Evolutionary conservation across 1,139 yeast genomes (phyloP), one percentile per base, ranked within the genome.

Genomic region (Suhomyces bolitotheri): DNA sequence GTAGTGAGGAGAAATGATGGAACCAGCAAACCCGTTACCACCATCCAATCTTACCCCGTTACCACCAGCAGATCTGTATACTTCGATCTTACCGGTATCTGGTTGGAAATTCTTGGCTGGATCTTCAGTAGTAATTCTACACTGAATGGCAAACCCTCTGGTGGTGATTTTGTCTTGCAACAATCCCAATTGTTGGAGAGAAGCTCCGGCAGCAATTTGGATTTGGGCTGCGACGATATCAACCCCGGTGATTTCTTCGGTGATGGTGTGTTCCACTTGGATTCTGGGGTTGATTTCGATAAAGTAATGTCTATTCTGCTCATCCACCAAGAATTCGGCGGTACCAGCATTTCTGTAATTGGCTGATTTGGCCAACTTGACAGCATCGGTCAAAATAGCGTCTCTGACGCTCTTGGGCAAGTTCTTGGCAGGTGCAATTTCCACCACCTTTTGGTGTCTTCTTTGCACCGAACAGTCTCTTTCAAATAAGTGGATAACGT

Each of bases 401-500:
- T 92, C 92, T 59, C 98, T 80, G 30, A 89, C 94, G 19, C 71
- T 71, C 34, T 71, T 64, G 21, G 97, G 94, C 50, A 94, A 69
- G 46, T 88, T 89, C 64, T 87, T 84, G 29, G 98, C 97, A n/a
- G 99, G 98, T 3, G 98, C 99, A 51, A 94, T 89, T 67, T 94
- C 99, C 30, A 92, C 98, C 39, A 92, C 98, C 65, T 94, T 92
- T 71, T 94, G 98, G 65, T 92, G 98, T 72, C 98, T 86, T 73
- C 98, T 84, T 73, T 92, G 99, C 32, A 94, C 98, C 9, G 97
- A 89, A 69, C 98, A 92, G 69, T 92, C 99, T 69, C 99, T 83
- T 73, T 94, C 99, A 52, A 87, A 92, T 52, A 92, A 71, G 60
- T 94, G 98, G 53, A 92, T 85, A 13, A 90, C 96, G 58, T 94